Base-by-base conservation (phyloP, 352 stramenopile genomes). In the Phytophthora europaea region DNA sequence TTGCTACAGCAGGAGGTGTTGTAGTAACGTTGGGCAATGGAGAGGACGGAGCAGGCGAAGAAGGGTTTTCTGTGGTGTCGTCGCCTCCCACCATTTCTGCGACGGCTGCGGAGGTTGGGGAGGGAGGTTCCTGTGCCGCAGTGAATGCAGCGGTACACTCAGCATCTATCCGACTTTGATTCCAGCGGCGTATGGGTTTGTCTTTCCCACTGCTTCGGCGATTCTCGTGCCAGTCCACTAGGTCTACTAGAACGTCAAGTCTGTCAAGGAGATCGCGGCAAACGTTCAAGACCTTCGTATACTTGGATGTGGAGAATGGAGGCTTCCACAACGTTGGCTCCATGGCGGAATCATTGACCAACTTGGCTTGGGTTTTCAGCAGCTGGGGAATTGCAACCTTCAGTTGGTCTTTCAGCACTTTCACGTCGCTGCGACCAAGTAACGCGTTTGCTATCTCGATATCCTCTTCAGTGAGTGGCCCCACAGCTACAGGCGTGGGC, bases 271-370 rank as follows among this genome's bases (percentile, higher is more conserved):
- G 48, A 1, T 80, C 83, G 9, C 80, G 75, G 62, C 85, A 92
- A 18, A 75, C 72, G 15, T 67, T 66, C 28, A 91, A 50, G 22
- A 91, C 82, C 13, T 77, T 62, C 2, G 67, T 74, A 67, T 93
- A 91, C 78, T 93, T 92, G 26, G 72, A 65, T 4, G 66, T 66
- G 10, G 83, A 91, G 61, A 93, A 93, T 13, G 63, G 64, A 31
- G 82, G 73, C 23, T 87, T 84, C 85, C 85, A 93, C 45, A 93
- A 61, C 0, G 72, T 80, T 36, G 84, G 85, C 67, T 93, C 84
- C 33, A 82, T 81, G 4, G 67, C 63, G 3, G 85, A 84, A 15
- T 81, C 84, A n/a, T 81, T 43, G 3, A 93, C 64, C 2, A 93
- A 59, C 20, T 78, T 79, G 2, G 66, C 74, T 65, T 93, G 84